Base-by-base conservation (phyloP, 1,284 basidiomycete species). In the Ganoderma leucocontextum region DNA sequence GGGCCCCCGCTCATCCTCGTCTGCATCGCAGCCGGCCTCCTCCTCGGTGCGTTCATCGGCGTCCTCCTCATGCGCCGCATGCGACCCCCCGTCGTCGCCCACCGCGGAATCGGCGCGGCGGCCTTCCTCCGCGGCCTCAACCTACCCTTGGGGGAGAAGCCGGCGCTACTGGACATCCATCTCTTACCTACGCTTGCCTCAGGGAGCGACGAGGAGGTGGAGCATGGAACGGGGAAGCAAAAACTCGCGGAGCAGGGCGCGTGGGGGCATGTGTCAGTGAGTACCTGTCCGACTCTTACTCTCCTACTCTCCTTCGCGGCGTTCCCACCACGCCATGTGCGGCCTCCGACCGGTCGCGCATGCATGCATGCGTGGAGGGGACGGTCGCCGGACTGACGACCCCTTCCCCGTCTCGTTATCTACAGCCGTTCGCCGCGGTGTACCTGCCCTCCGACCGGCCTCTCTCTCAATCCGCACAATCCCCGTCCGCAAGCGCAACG, bases 1-100 rank as follows among this genome's bases (percentile, higher is more conserved):
- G 76, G 76, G n/a, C 74, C 76, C 10, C 76, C 76, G 9, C 72
- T 78, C 61, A 77, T 78, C 70, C 71, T 78, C 55, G 76, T 79
- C 13, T 77, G 75, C 66, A 73, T 77, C 66, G 78, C 76, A 15
- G 75, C 73, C 33, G 78, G 75, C n/a, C 71, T 79, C 33, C 72
- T 79, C 38, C 57, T 75, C 38, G 74, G 74, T 44, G 71, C 73
- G 13, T 70, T 77, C 57, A 65, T 71, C 60, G 69, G 70, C 64
- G 67, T 74, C 44, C 59, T 75, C 63, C 63, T 70, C 65, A 66
- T 75, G 61, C 71, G 71, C 49, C 67, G 73, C 10, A 41, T 75
- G 33, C 63, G 72, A 12, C 72, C 71, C 0, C 36, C 19, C 35
- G 60, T 65, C 61, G 62, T 67, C 63, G 61, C 67, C 25, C 64